Conservation (phyloP, 345 rosid species). For the Xanthoceras sorbifolium region DNA sequence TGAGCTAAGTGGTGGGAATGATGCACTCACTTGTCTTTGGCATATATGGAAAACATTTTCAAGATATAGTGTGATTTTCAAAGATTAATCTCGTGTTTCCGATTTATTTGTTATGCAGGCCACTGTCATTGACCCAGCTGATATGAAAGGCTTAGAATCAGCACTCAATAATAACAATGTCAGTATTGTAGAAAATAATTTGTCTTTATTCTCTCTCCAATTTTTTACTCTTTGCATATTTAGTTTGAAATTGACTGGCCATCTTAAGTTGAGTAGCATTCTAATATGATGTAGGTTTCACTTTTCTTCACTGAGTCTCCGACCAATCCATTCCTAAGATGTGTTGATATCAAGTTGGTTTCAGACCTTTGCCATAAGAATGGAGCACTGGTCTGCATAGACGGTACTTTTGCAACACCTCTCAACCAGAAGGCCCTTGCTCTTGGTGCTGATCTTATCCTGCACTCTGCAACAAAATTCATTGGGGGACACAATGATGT, state of each 20-base stretch:
- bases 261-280: conserved; percentile 18
- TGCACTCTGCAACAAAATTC: conserved; percentile 92
- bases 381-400: conserved; percentile 92
- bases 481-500: conserved; percentile 98
- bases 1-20: background rate
- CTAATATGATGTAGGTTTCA: conserved; percentile 65
- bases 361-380: conserved; percentile 84
- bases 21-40: background rate
- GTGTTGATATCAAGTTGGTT: conserved; percentile 88
- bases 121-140: conserved; percentile 96
- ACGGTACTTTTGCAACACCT: conserved; percentile 99
- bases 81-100: background rate
- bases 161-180: conserved; percentile 76
- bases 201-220: background rate
- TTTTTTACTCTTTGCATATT: background rate
- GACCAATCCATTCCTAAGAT: conserved; percentile 92
- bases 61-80: background rate
- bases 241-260: background rate
- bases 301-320: conserved; percentile 97
- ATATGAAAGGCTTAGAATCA: conserved; percentile 70
- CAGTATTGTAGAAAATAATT: conserved; percentile 27
- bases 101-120: conserved; percentile 55
- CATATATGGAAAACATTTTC: background rate
- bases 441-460: conserved; percentile 92
- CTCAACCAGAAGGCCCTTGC: conserved; percentile 94